Conservation (phyloP, 306 rosid genomes). For the Fagus sylvatica region DNA sequence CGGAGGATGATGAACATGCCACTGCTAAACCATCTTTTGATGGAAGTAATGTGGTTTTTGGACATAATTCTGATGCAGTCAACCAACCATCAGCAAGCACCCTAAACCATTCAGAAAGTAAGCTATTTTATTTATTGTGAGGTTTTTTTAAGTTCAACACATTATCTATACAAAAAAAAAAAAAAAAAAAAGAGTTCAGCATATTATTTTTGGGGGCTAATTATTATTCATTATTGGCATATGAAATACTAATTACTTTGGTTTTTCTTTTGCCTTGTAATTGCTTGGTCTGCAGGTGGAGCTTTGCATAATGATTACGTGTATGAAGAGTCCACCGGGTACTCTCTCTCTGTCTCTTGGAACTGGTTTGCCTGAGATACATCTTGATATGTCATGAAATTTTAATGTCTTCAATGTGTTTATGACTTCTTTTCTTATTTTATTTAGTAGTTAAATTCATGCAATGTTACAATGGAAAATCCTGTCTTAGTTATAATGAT, state of each 20-base stretch:
- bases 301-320: conserved; percentile 51
- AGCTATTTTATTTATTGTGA: conserved; percentile 1
- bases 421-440: not conserved
- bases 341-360: conserved; percentile 21
- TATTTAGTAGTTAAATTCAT: not conserved
- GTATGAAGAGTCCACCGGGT: conserved; percentile 73
- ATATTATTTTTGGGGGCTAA: not conserved
- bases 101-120: conserved; percentile 44
- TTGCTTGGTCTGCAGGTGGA: conserved; percentile 45
- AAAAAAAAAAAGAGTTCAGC: not conserved
- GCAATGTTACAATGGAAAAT: not conserved
- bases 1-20: conserved; percentile 57
- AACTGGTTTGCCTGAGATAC: conserved; percentile 1
- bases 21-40: conserved; percentile 48
- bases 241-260: conserved; percentile 17
- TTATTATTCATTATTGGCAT: not conserved
- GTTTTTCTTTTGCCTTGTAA: conserved; percentile 11
- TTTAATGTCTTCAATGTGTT: not conserved
- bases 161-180: not conserved
- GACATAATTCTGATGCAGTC: conserved; percentile 24
- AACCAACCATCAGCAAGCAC: conserved; percentile 27
- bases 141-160: not conserved
- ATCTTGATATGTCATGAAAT: not conserved
- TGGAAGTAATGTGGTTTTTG: conserved; percentile 43
- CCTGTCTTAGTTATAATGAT: not conserved